Evolutionary conservation across 2,329 filamentous ascomycete genomes (phyloP).

Genomic region (Paecilomyces sp.): DNA sequence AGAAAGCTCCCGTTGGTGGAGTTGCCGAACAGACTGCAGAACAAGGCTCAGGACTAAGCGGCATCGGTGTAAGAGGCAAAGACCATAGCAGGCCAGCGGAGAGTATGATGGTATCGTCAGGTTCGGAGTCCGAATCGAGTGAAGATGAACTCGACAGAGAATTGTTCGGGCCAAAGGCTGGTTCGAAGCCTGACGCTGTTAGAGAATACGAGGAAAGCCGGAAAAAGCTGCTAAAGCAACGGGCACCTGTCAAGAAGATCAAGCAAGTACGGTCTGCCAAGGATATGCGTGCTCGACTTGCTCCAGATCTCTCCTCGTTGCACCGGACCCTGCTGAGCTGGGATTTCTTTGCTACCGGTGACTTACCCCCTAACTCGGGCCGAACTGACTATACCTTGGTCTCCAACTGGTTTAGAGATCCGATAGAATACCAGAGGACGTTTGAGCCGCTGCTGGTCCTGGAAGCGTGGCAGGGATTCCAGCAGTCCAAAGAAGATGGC

Average conservation of each 20-base stretch:
- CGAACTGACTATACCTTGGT: conserved; percentile 68
- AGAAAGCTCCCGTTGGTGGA: conserved; percentile 41
- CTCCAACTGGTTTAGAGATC: conserved; percentile 67
- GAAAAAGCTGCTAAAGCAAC: conserved; percentile 47
- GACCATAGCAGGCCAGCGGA: conserved; percentile 62
- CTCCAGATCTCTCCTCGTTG: conserved; percentile 77
- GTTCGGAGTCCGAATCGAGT: conserved; percentile 57
- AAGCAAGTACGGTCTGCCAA: conserved; percentile 76
- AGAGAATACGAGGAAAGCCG: conserved; percentile 42
- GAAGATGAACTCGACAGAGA: conserved; percentile 70
- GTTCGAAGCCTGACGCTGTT: conserved; percentile 32
- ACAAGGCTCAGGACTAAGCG: conserved; percentile 70
- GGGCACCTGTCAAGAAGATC: conserved; percentile 74
- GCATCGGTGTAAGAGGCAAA: conserved; percentile 67
- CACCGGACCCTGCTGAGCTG: conserved; percentile 84
- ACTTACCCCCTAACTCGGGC: conserved; percentile 69
- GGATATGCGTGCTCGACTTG: conserved; percentile 87
- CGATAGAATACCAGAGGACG: conserved; percentile 73
- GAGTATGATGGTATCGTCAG: conserved; percentile 80
- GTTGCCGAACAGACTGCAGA: conserved; percentile 54
- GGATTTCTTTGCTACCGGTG: conserved; percentile 88
- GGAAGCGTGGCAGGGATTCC: conserved; percentile 93
- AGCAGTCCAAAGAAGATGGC: conserved; percentile 81
- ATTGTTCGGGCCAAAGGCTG: conserved; percentile 47
- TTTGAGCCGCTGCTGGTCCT: conserved; percentile 86